Evolutionary conservation across 2,329 filamentous ascomycete species (phyloP).

Genomic region (Pseudogymnoascus sp.): DNA sequence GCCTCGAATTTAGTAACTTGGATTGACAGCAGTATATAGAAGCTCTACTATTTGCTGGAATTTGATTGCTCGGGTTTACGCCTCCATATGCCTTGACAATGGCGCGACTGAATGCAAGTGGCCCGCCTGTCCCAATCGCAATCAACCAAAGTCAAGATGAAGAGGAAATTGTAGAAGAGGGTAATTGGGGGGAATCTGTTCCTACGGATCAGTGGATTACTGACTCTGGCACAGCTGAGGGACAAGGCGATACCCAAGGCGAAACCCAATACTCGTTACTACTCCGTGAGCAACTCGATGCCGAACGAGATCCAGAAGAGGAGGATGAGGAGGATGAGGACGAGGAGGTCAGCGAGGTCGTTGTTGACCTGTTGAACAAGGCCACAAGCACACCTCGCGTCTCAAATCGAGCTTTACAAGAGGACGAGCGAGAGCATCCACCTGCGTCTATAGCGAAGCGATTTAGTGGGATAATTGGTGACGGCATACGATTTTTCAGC

Average conservation of each 20-base stretch:
- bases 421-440: not conserved
- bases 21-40: not conserved
- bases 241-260: not conserved
- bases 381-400: not conserved
- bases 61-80: not conserved
- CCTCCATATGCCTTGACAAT: not conserved
- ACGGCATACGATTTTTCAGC: not conserved
- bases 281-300: not conserved
- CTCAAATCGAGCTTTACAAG: not conserved
- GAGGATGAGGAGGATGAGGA: slow-evolving; percentile 1
- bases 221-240: not conserved
- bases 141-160: not conserved
- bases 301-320: not conserved
- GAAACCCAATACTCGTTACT: not conserved
- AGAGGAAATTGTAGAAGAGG: not conserved
- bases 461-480: not conserved
- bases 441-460: not conserved
- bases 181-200: not conserved
- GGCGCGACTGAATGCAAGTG: not conserved
- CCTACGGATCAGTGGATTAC: not conserved
- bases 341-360: not conserved
- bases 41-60: not conserved
- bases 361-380: not conserved
- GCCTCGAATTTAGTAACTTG: not conserved
- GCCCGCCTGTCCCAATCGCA: not conserved